Percentiles rank a stretch among this genome's conserved stretches.
These are phyloP conservation scores for Phytopythium delawarense DNA, from an alignment of 352 stramenopile species.

Conservation along the genomic window DNA sequence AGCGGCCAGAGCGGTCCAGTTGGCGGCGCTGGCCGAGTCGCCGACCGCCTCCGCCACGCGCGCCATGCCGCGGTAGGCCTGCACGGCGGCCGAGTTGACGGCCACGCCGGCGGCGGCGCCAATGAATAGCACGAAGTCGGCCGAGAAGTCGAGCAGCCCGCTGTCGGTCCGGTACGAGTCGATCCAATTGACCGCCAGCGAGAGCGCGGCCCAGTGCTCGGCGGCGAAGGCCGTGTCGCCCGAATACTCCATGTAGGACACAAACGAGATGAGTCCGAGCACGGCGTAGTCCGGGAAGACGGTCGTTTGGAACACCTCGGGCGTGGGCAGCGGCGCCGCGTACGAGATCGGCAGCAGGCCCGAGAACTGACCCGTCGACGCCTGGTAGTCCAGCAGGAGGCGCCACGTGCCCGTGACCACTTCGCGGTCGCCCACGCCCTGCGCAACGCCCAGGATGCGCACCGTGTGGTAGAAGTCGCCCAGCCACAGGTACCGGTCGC, in stretches of 20 bases:
- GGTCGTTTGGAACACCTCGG: slow-evolving; percentile 21
- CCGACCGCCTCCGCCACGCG: slow-evolving; percentile 12
- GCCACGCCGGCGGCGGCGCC: slow-evolving; percentile 14
- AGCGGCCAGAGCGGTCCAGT: slow-evolving; percentile 8
- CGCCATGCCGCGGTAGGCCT: slow-evolving; percentile 20
- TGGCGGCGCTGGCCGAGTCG: slow-evolving; percentile 13
- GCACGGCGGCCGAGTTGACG: slow-evolving; percentile 21
- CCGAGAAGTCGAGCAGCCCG: slow-evolving; percentile 21
- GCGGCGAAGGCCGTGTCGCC: slow-evolving; percentile 13
- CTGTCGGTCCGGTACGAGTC: slow-evolving; percentile 7
- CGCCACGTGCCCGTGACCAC: slow-evolving; percentile 18
- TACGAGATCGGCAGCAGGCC: slow-evolving; percentile 20
- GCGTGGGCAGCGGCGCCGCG: slow-evolving; percentile 17
- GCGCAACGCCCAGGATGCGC: slow-evolving; percentile 23
- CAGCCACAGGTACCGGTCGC: slow-evolving; percentile 26
- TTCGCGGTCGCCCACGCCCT: slow-evolving; percentile 15
- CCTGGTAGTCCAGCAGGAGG: slow-evolving; percentile 22
- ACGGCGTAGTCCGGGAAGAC: slow-evolving; percentile 29
- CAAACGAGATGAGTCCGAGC: slow-evolving; percentile 20
- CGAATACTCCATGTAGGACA: slow-evolving; percentile 29
- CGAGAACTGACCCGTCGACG: slow-evolving; percentile 11
- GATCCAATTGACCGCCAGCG: slow-evolving; percentile 13
- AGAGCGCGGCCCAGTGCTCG: slow-evolving; percentile 16
- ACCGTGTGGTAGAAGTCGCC: slow-evolving; percentile 29
- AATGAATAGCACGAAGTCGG: slow-evolving; percentile 14